phyloP scores from a whole-genome alignment of 108 stramenopile species.

The Fragilariopsis cylindrus region DNA sequence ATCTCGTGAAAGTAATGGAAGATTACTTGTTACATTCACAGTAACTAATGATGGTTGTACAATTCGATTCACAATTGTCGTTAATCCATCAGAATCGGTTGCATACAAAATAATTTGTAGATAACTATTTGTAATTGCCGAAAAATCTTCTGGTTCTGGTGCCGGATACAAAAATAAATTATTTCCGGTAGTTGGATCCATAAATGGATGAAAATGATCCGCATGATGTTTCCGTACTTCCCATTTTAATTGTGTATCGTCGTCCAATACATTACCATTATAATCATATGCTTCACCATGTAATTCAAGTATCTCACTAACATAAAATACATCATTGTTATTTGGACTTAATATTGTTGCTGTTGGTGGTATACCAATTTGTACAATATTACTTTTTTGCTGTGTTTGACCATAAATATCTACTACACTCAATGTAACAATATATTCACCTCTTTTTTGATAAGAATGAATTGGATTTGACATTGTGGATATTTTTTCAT shows the following conservation, averaged over 20 bases:
- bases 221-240: slow-evolving; percentile 37
- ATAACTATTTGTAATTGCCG: slow-evolving; percentile 24
- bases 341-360: background rate
- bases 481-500: background rate
- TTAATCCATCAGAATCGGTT: slow-evolving; percentile 15
- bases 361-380: background rate
- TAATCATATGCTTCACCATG: slow-evolving; percentile 1
- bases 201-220: slow-evolving; percentile 30
- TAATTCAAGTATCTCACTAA: background rate
- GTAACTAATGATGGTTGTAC: slow-evolving; percentile 14
- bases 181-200: slow-evolving; percentile 12
- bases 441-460: slow-evolving; percentile 1
- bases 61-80: background rate
- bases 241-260: slow-evolving; percentile 22
- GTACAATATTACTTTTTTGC: background rate
- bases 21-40: background rate
- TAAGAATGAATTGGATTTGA: background rate
- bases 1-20: no score
- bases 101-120: slow-evolving; percentile 15
- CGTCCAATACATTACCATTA: background rate
- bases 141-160: slow-evolving; percentile 27
- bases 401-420: slow-evolving; percentile 12
- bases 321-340: background rate
- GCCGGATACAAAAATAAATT: slow-evolving; percentile 7
- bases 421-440: slow-evolving; percentile 14